Evolutionary conservation across 148 eudicot genomes (phyloP).

Genomic region (Camellia lanceoleosa): DNA sequence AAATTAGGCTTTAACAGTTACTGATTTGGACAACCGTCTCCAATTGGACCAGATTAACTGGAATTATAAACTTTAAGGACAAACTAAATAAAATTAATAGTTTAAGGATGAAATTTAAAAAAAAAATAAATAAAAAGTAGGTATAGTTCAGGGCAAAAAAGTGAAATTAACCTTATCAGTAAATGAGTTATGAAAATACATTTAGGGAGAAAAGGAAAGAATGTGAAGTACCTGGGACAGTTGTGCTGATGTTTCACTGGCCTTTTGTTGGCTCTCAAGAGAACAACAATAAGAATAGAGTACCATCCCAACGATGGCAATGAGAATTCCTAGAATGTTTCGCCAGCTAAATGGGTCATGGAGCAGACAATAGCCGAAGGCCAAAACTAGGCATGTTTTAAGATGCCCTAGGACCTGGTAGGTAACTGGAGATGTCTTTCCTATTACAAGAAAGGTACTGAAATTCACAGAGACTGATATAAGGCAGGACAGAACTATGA

Average conservation of each 20-base stretch:
- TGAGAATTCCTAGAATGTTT: constrained; percentile 74
- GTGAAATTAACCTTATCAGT: neutral
- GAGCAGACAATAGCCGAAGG: constrained; percentile 76
- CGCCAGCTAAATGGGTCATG: constrained; percentile 88
- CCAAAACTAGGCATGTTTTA: constrained; percentile 89
- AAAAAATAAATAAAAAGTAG: no score
- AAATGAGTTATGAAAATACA: neutral
- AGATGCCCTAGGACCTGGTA: constrained; percentile 95
- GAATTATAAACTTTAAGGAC: no score
- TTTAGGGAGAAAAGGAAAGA: constrained; percentile 5
- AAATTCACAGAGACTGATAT: constrained; percentile 92
- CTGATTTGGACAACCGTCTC: no score
- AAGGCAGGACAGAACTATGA: constrained; percentile 80
- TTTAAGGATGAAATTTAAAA: no score
- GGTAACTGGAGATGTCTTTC: constrained; percentile 94
- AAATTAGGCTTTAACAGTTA: no score
- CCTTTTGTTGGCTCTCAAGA: constrained; percentile 63
- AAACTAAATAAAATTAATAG: no score
- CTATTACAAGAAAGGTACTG: constrained; percentile 93
- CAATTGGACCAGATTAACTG: no score
- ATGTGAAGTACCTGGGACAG: constrained; percentile 53
- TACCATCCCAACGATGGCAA: constrained; percentile 81
- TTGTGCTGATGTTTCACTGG: constrained; percentile 51
- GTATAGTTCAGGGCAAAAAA: no score
- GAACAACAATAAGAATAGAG: constrained; percentile 77